Base-by-base conservation (phyloP, 1,139 yeast genomes). In the Protomyces inouyei region DNA sequence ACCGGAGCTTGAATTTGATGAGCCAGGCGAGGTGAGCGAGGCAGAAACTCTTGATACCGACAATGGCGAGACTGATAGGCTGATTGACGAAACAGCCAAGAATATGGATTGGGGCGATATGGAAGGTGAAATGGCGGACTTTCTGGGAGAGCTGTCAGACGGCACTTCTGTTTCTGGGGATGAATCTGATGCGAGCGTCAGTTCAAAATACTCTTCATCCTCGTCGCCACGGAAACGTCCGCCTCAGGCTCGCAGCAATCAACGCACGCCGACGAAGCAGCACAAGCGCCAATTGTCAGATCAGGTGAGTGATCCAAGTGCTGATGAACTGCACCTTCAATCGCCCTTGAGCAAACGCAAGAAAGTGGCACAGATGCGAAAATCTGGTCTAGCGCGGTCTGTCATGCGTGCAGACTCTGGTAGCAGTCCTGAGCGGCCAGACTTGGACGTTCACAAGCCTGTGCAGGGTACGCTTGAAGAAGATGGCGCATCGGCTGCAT, bases 71-170 rank as follows among this genome's bases (percentile, higher is more conserved):
- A 67, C 18, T 68, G 76, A 32, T 69, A 74, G 64, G 10, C 63
- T 54, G 38, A 40, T 45, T 55, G 57, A 52, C 55, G 65, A 52
- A 57, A 55, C 60, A 60, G 60, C 55, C 23, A 37, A 45, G 61
- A 55, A 37, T 64, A 66, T 38, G 65, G 46, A 65, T 55, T 57
- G 66, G 64, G 83, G 79, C 57, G 85, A 82, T 46, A 83, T 85
- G 28, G 82, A 81, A 67, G 82, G 81, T 66, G 87, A 84, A 70
- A 83, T 84, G 63, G 85, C 82, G 65, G 86, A 83, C 66, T 84
- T 84, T 71, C 75, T 83, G 69, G 86, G 85, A 0, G 84, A 81
- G 38, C 77, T 80, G 55, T 80, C 82, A 63, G 85, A 78, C 36
- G 82, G 79, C 12, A 82, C 77, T 14, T 80, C 60, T 37, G 51